Conservation (phyloP, 768 basidiomycete genomes). For the Mycena capillaripes region DNA sequence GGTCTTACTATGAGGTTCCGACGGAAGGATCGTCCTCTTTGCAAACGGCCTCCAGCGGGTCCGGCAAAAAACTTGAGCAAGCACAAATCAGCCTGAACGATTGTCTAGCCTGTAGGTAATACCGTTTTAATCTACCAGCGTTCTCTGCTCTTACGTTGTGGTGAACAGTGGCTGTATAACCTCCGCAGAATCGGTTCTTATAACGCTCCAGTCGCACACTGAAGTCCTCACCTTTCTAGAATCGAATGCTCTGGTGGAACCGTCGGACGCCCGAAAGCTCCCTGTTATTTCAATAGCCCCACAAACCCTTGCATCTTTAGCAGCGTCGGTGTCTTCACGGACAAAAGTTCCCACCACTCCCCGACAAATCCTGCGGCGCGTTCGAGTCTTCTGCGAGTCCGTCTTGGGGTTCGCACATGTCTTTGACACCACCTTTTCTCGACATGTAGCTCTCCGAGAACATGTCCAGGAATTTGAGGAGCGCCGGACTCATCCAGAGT, state of each 20-base stretch:
- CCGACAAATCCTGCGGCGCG: slow-evolving; percentile 74
- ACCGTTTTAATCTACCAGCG: slow-evolving; percentile 21
- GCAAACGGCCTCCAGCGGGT: slow-evolving; percentile 30
- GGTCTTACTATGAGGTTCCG: slow-evolving; percentile 90
- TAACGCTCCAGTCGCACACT: slow-evolving; percentile 94
- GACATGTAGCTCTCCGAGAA: slow-evolving; percentile 88
- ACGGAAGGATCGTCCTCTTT: slow-evolving; percentile 39
- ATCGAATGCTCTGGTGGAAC: slow-evolving; percentile 60
- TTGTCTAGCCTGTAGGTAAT: slow-evolving; percentile 97
- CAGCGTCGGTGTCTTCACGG: slow-evolving; percentile 68
- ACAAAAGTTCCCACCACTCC: slow-evolving; percentile 62
- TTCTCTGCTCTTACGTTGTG: not conserved
- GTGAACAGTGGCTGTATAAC: slow-evolving; percentile 92
- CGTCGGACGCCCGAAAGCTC: slow-evolving; percentile 58
- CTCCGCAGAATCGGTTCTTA: slow-evolving; percentile 96
- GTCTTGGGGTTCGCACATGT: slow-evolving; percentile 85
- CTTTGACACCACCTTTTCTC: slow-evolving; percentile 95
- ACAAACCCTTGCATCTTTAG: slow-evolving; percentile 87
- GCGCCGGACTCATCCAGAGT: slow-evolving; percentile 59
- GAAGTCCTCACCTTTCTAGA: slow-evolving; percentile 89
- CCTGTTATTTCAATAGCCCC: slow-evolving; percentile 92
- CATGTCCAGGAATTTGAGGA: slow-evolving; percentile 87
- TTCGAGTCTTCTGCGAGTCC: slow-evolving; percentile 76
- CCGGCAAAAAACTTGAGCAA: slow-evolving; percentile 81
- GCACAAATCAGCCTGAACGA: slow-evolving; percentile 98